These are phyloP conservation scores for Arachnomyces sp. DNA, from an alignment of 2,329 filamentous ascomycete genomes.

Conservation along the genomic window DNA sequence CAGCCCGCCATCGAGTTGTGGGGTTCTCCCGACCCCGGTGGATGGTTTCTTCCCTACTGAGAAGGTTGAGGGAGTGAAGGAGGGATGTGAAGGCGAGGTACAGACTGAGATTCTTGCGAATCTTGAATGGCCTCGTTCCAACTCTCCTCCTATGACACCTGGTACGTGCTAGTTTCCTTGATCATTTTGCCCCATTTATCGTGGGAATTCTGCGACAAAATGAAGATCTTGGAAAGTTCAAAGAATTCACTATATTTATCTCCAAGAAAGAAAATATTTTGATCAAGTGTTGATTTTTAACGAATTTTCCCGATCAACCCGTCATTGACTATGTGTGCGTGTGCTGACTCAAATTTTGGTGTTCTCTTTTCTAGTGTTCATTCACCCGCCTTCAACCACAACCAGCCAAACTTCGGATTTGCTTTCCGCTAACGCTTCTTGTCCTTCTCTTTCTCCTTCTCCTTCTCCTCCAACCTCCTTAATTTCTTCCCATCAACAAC, in stretches of 20 bases:
- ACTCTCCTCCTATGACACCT: slow-evolving; percentile 82
- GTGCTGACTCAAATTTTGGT: slow-evolving; percentile 11
- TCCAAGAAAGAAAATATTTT: slow-evolving; percentile 5
- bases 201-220: slow-evolving; percentile 1
- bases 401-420: slow-evolving; percentile 58
- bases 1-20: slow-evolving; percentile 69
- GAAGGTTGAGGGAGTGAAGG: slow-evolving; percentile 58
- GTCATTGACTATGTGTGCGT: background rate
- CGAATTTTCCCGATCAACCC: no score
- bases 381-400: slow-evolving; percentile 58
- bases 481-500: slow-evolving; percentile 65
- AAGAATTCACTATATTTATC: slow-evolving; percentile 2
- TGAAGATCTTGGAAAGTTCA: slow-evolving; percentile 6
- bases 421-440: slow-evolving; percentile 58
- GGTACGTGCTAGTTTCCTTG: slow-evolving; percentile 51
- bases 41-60: slow-evolving; percentile 71
- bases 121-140: slow-evolving; percentile 66
- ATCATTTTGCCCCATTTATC: slow-evolving; percentile 1
- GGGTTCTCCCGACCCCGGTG: slow-evolving; percentile 72
- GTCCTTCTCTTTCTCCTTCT: slow-evolving; percentile 79
- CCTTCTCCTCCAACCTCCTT: slow-evolving; percentile 66
- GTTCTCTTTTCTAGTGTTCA: slow-evolving; percentile 47
- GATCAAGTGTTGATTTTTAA: no score
- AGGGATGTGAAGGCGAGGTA: slow-evolving; percentile 61
- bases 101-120: slow-evolving; percentile 63